Conservation (phyloP, 208 protist species). For the Angomonas deanei region DNA sequence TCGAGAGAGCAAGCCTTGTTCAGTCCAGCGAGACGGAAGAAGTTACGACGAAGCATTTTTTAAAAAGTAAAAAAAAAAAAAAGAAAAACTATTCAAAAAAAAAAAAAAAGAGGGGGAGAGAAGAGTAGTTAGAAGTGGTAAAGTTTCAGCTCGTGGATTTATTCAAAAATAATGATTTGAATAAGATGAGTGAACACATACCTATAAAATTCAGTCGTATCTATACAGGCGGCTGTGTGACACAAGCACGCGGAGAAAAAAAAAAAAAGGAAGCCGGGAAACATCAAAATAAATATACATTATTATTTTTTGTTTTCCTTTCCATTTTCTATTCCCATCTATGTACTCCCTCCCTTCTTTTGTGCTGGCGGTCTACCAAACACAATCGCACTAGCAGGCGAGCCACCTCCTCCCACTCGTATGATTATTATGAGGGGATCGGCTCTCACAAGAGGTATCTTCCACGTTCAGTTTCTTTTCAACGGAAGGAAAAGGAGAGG, state of each 20-base stretch:
- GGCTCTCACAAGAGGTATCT: no score
- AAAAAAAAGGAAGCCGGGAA: neutral
- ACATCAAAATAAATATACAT: neutral
- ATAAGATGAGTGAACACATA: neutral
- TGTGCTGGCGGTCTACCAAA: neutral
- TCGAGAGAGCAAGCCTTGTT: conserved; percentile 76
- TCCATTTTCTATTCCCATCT: no score
- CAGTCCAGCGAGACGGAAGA: conserved; percentile 29
- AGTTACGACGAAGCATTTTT: conserved; percentile 65
- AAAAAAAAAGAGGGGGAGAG: neutral
- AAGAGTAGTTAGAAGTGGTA: neutral
- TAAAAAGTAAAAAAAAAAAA: conserved; percentile 1
- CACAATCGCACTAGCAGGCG: conserved; percentile 1
- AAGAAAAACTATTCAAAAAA: conserved; percentile 25
- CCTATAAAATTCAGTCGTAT: neutral
- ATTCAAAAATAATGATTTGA: neutral
- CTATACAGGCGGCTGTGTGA: neutral
- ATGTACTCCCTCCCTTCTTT: no score
- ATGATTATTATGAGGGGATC: no score
- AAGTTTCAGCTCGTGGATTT: neutral
- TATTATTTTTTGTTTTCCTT: neutral
- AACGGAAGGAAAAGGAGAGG: neutral
- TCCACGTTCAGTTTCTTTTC: neutral
- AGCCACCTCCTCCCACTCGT: no score
- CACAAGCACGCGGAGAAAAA: neutral